Evolutionary conservation across 129 eudicot genomes (phyloP).

Genomic region (Lactuca sativa): DNA sequence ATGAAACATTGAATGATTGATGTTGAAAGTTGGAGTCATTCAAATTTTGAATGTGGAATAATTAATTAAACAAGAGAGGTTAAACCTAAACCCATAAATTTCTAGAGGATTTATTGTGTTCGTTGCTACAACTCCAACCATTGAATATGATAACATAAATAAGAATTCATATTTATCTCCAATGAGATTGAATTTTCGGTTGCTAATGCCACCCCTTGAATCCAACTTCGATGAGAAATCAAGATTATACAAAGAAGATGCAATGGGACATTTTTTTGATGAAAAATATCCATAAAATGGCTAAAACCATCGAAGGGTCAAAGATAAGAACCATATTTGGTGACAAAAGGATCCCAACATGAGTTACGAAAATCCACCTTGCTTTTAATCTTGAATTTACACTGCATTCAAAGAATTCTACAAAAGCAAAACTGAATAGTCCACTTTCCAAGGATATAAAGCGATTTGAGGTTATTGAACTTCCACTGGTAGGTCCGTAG

Average conservation of each 20-base stretch:
- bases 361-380: conserved; percentile 67
- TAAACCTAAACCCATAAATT: no score
- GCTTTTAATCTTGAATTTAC: conserved; percentile 61
- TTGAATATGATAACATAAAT: conserved; percentile 13
- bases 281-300: conserved; percentile 60
- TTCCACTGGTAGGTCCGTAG: no score
- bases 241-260: conserved; percentile 49
- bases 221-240: conserved; percentile 52
- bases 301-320: conserved; percentile 51
- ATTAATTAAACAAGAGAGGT: no score
- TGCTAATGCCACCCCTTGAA: conserved; percentile 35
- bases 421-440: conserved; percentile 64
- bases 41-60: no score
- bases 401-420: conserved; percentile 60
- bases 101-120: neutral
- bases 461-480: neutral
- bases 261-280: conserved; percentile 55
- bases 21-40: no score
- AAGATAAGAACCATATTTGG: conserved; percentile 53
- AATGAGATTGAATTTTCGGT: conserved; percentile 37
- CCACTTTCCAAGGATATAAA: neutral
- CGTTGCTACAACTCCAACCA: neutral
- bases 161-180: conserved; percentile 25
- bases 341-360: conserved; percentile 58
- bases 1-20: no score